A percentile compares a stretch with the other conserved stretches of the same genome.
Conservation (phyloP, 2,329 filamentous ascomycete genomes). For the Leptosphaerulina australis region DNA sequence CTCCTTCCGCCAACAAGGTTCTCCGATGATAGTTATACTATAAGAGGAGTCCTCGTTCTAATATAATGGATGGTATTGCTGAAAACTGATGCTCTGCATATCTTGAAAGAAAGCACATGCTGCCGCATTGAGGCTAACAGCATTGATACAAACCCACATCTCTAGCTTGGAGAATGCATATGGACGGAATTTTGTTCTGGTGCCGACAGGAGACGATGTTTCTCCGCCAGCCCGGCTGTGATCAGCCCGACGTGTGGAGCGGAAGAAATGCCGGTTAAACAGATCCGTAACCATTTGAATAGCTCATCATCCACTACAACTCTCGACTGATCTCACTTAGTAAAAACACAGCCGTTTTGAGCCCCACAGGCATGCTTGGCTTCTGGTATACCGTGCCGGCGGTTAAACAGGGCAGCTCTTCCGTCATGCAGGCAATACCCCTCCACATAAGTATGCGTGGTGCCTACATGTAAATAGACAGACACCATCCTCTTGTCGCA, state of each 20-base stretch:
- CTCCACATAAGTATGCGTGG: conserved; percentile 34
- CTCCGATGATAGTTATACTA: too few species aligned
- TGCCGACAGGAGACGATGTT: background rate
- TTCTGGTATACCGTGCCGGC: conserved; percentile 33
- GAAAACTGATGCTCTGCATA: too few species aligned
- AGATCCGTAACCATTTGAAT: conserved; percentile 17
- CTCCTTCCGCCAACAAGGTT: too few species aligned
- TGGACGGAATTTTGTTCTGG: background rate
- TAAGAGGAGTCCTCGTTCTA: too few species aligned
- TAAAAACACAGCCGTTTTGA: conserved; percentile 26
- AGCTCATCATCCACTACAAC: conserved; percentile 21
- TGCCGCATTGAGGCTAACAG: background rate
- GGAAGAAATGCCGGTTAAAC: conserved; percentile 47
- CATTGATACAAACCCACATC: background rate
- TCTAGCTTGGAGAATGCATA: background rate
- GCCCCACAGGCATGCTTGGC: conserved; percentile 21
- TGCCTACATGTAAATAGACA: conserved; percentile 20
- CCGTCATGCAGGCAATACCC: conserved; percentile 33
- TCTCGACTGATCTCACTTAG: conserved; percentile 21
- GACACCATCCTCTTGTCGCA: conserved; percentile 3
- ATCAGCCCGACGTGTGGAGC: conserved; percentile 20
- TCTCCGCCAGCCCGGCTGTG: conserved; percentile 11
- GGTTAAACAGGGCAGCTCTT: conserved; percentile 39
- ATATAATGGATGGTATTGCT: too few species aligned
- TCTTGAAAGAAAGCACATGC: conserved; percentile 1